A percentile compares a stretch with the other conserved stretches of the same genome.
These are phyloP conservation scores for Eucalyptus dawsonii DNA, from an alignment of 345 rosid genomes.

Conservation along the genomic window DNA sequence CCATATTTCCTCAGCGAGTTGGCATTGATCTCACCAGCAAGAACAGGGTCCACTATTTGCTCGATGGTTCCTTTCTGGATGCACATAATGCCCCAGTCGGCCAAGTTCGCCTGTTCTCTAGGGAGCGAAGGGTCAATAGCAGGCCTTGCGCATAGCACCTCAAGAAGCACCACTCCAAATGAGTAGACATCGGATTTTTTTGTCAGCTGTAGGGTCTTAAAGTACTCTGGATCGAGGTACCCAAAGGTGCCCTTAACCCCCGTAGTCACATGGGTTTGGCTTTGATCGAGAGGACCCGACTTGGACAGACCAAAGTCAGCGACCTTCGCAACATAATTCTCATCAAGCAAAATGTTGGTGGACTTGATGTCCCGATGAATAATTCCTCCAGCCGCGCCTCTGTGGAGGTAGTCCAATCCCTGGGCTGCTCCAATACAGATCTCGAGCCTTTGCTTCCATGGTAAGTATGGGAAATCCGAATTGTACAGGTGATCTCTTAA, in stretches of 20 bases:
- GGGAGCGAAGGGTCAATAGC: constrained; percentile 18
- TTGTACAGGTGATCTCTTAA: constrained; percentile 34
- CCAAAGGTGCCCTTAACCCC: constrained; percentile 41
- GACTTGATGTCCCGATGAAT: constrained; percentile 55
- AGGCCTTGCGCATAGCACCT: constrained; percentile 42
- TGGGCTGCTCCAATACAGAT: constrained; percentile 49
- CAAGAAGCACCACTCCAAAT: constrained; percentile 44
- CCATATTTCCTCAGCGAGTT: constrained; percentile 34
- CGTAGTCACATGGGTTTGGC: constrained; percentile 18
- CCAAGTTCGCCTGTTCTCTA: constrained; percentile 32
- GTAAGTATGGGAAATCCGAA: constrained; percentile 10
- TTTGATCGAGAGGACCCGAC: constrained; percentile 8
- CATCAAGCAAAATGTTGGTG: constrained; percentile 41
- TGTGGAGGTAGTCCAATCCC: constrained; percentile 41
- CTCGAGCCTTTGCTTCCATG: constrained; percentile 48
- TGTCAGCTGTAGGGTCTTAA: constrained; percentile 27
- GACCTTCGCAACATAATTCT: constrained; percentile 34
- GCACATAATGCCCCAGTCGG: constrained; percentile 27
- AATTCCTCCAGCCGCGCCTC: constrained; percentile 20
- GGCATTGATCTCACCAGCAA: constrained; percentile 16
- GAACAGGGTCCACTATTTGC: constrained; percentile 20
- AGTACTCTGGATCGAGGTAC: constrained; percentile 48
- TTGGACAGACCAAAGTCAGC: constrained; percentile 57
- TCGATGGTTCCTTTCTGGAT: constrained; percentile 17
- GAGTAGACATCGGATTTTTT: constrained; percentile 53